A percentile compares a stretch with the other conserved stretches of the same genome.
phyloP scores from a whole-genome alignment of 331 rosid species.

The Quercus phellos region DNA sequence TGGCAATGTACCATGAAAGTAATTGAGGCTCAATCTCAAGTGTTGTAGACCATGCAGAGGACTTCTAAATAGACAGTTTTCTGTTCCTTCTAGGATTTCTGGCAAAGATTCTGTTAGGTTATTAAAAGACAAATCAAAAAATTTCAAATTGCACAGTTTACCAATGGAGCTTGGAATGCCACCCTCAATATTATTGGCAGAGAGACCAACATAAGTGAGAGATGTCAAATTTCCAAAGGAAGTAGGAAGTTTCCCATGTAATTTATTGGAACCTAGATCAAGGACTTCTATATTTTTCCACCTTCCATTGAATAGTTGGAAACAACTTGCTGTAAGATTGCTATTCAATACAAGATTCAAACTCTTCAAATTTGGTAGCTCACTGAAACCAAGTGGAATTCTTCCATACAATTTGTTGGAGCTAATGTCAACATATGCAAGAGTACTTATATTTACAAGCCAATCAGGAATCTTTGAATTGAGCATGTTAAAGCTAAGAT shows the following conservation, averaged over 20 bases:
- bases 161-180: conserved; percentile 39
- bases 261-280: neutral
- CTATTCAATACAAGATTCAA: conserved; percentile 1
- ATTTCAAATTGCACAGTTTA: conserved; percentile 16
- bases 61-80: conserved; percentile 2
- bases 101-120: conserved; percentile 29
- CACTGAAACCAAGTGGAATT: conserved; percentile 40
- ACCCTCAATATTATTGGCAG: conserved; percentile 15
- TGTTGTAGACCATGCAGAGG: conserved; percentile 17
- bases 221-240: conserved; percentile 37
- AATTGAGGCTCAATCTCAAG: conserved; percentile 11
- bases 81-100: conserved; percentile 23
- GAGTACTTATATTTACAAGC: conserved; percentile 37
- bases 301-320: conserved; percentile 29
- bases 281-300: conserved; percentile 30
- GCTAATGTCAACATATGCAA: conserved; percentile 19
- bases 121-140: neutral
- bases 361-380: conserved; percentile 20
- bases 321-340: conserved; percentile 33
- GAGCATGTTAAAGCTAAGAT: conserved; percentile 19
- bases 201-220: conserved; percentile 24
- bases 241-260: conserved; percentile 35
- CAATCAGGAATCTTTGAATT: conserved; percentile 36
- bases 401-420: conserved; percentile 22
- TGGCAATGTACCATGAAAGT: conserved; percentile 24